Conservation (phyloP, 2,329 filamentous ascomycete species). For the Leptographium flavum region DNA sequence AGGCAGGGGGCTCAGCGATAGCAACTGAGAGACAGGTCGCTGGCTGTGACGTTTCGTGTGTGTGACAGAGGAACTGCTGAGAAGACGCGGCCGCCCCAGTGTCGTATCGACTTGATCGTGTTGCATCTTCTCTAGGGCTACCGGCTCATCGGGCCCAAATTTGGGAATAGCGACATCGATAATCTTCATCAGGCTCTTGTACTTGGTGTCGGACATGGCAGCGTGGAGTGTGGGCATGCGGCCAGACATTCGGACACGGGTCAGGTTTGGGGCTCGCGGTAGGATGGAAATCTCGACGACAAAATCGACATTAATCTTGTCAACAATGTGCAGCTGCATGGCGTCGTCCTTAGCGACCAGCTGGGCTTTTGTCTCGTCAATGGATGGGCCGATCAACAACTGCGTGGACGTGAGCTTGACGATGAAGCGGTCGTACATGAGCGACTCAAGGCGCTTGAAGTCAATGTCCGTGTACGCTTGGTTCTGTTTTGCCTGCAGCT, state of each 20-base stretch:
- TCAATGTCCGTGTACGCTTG: constrained; percentile 81
- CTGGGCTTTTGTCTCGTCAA: constrained; percentile 77
- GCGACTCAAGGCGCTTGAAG: constrained; percentile 69
- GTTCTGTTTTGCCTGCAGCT: constrained; percentile 82
- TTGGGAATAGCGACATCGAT: constrained; percentile 92
- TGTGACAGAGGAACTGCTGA: constrained; percentile 30
- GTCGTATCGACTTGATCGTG: no score
- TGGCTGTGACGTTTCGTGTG: constrained; percentile 33
- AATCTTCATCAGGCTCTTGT: constrained; percentile 91
- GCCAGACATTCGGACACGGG: constrained; percentile 81
- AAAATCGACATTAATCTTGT: constrained; percentile 96
- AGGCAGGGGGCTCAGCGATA: constrained; percentile 42
- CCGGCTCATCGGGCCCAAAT: constrained; percentile 41
- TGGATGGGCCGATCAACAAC: constrained; percentile 84
- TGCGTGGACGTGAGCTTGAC: constrained; percentile 91
- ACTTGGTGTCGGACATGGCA: constrained; percentile 85
- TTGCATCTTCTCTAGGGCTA: neutral
- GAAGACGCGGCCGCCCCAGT: constrained; percentile 25
- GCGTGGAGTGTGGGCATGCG: constrained; percentile 86
- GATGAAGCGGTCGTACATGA: constrained; percentile 97
- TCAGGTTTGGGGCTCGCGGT: constrained; percentile 87
- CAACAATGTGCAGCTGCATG: constrained; percentile 75
- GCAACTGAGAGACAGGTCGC: constrained; percentile 54
- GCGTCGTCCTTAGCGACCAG: constrained; percentile 52
- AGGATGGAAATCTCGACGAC: constrained; percentile 91